Conservation (phyloP, 2,329 filamentous ascomycete species). For the Endothia cerciana region DNA sequence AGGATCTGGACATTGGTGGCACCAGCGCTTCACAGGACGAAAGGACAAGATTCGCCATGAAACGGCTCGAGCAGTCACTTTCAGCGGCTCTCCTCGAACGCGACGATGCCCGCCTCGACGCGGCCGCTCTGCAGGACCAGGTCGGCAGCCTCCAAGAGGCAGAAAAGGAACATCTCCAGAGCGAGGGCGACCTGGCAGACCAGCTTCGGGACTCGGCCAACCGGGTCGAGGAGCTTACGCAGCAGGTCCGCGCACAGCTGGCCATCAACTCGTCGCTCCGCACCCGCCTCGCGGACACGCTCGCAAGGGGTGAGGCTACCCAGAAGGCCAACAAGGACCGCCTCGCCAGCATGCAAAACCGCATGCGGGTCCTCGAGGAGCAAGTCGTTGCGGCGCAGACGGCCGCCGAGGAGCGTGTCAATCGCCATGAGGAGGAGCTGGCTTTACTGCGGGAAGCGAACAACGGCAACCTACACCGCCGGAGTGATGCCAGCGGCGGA, state of each 20-base stretch:
- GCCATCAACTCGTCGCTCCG: slow-evolving; percentile 77
- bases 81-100: slow-evolving; percentile 72
- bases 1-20: slow-evolving; percentile 60
- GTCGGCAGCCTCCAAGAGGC: slow-evolving; percentile 60
- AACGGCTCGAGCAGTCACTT: slow-evolving; percentile 70
- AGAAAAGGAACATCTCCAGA: slow-evolving; percentile 60
- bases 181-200: slow-evolving; percentile 67
- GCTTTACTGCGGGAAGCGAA: slow-evolving; percentile 75
- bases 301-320: slow-evolving; percentile 81
- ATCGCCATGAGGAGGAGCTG: slow-evolving; percentile 85
- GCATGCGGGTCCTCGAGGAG: slow-evolving; percentile 82
- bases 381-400: slow-evolving; percentile 81
- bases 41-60: slow-evolving; percentile 64
- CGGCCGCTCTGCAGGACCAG: slow-evolving; percentile 63
- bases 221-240: slow-evolving; percentile 78
- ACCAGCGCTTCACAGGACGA: slow-evolving; percentile 48
- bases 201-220: slow-evolving; percentile 75
- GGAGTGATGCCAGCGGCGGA: slow-evolving; percentile 54
- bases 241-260: slow-evolving; percentile 79
- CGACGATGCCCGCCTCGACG: slow-evolving; percentile 71
- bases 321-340: slow-evolving; percentile 79
- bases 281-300: slow-evolving; percentile 75
- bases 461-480: slow-evolving; percentile 74
- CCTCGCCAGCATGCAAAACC: slow-evolving; percentile 82
- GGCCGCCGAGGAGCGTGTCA: slow-evolving; percentile 81